Evolutionary conservation across 1,284 basidiomycete genomes (phyloP).

Genomic region (Gastroboletus turbinatus): DNA sequence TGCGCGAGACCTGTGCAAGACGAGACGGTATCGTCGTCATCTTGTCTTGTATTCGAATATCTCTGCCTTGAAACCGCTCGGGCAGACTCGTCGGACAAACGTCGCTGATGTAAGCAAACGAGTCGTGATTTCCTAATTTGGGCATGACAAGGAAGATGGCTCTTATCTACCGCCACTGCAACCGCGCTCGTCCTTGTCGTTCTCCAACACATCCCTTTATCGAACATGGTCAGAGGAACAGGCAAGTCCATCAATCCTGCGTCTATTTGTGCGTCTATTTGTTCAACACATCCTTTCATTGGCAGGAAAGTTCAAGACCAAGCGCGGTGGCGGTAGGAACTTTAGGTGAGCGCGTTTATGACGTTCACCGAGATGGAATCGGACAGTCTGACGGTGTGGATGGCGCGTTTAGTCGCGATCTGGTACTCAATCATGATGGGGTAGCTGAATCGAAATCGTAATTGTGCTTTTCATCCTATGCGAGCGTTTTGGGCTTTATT

Average conservation of each 20-base stretch:
- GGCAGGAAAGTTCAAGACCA: constrained; percentile 79
- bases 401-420: constrained; percentile 47
- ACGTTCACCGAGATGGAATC: constrained; percentile 1
- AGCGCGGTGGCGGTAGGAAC: constrained; percentile 82
- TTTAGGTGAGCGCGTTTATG: constrained; percentile 54
- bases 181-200: not conserved
- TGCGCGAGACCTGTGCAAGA: constrained; percentile 70
- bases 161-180: constrained; percentile 17
- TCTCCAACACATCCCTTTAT: not conserved
- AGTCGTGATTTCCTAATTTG: constrained; percentile 8
- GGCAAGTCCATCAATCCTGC: constrained; percentile 34
- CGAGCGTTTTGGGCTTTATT: not conserved
- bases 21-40: constrained; percentile 93
- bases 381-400: not conserved
- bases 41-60: constrained; percentile 18
- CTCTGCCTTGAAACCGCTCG: not conserved
- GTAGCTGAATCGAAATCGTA: constrained; percentile 56
- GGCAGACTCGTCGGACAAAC: constrained; percentile 8
- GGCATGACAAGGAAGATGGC: not conserved
- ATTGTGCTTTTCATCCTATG: constrained; percentile 12
- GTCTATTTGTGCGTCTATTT: not conserved
- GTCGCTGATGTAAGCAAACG: constrained; percentile 17
- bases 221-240: constrained; percentile 57
- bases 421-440: constrained; percentile 60
- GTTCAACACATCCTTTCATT: not conserved